Percentiles rank a stretch among this genome's conserved stretches.
These are phyloP conservation scores for Hygrophorus pudorinus DNA, from an alignment of 768 basidiomycete species.

Conservation along the genomic window DNA sequence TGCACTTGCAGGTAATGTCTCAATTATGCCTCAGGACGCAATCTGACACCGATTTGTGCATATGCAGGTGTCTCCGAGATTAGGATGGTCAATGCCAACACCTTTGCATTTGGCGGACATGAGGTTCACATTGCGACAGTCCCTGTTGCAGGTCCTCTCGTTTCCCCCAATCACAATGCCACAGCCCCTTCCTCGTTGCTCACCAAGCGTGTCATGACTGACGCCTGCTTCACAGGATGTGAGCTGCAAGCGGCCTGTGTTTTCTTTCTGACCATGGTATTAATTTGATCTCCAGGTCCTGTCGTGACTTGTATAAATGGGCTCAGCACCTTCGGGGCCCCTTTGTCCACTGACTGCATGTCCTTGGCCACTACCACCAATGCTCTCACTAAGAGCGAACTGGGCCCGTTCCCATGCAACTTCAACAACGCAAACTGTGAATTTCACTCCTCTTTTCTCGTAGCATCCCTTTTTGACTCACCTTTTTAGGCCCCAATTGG, in stretches of 20 bases:
- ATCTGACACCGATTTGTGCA: background rate
- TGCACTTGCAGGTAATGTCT: background rate
- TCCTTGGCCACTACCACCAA: conserved; percentile 4
- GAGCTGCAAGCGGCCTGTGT: background rate
- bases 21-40: background rate
- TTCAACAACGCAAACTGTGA: conserved; percentile 6
- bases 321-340: conserved; percentile 3
- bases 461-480: background rate
- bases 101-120: background rate
- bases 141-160: background rate
- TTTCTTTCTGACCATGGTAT: background rate
- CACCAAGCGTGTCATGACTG: background rate
- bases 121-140: background rate
- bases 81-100: background rate
- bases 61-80: background rate
- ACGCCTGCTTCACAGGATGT: background rate
- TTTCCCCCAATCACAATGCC: background rate
- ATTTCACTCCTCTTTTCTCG: background rate
- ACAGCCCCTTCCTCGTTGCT: background rate
- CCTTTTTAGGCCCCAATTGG: conserved; percentile 7
- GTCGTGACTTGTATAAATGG: conserved; percentile 5
- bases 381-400: conserved; percentile 7
- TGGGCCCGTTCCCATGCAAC: conserved; percentile 6
- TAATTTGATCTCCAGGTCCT: background rate
- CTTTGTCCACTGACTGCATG: conserved; percentile 4